Percentiles rank a stretch among this genome's conserved stretches.
phyloP scores from a whole-genome alignment of 495 filamentous ascomycete genomes.

The Neohortaea acidophila region DNA sequence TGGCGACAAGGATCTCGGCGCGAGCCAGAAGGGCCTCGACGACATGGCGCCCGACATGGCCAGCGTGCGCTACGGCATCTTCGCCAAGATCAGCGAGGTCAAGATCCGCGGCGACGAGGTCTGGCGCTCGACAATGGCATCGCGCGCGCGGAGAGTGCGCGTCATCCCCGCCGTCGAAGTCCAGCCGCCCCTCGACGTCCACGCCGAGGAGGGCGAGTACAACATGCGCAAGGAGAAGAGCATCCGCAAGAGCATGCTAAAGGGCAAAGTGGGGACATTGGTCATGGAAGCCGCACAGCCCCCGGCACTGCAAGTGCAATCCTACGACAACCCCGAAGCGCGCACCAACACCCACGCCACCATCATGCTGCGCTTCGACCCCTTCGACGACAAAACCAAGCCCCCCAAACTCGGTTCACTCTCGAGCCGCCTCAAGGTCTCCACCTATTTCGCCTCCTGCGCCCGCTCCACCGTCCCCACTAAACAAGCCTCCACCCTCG shows the following conservation, averaged over 20 bases:
- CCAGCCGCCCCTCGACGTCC: slow-evolving; percentile 57
- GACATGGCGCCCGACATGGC: slow-evolving; percentile 77
- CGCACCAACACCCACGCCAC: slow-evolving; percentile 44
- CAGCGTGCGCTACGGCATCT: slow-evolving; percentile 57
- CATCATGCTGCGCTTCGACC: slow-evolving; percentile 61
- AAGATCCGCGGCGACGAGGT: slow-evolving; percentile 7
- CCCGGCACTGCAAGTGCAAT: slow-evolving; percentile 43
- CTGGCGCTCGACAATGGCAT: slow-evolving; percentile 31
- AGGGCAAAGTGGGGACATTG: slow-evolving; percentile 57
- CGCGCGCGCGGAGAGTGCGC: slow-evolving; percentile 47
- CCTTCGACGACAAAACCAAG: slow-evolving; percentile 36
- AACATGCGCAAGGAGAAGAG: slow-evolving; percentile 57
- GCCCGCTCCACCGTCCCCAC: slow-evolving; percentile 35
- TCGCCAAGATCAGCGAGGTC: slow-evolving; percentile 32
- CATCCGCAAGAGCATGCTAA: slow-evolving; percentile 63
- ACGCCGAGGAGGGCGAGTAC: slow-evolving; percentile 46
- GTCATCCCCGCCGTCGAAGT: slow-evolving; percentile 63
- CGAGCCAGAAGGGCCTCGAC: slow-evolving; percentile 28
- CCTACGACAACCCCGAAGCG: slow-evolving; percentile 25
- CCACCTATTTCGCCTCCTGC: slow-evolving; percentile 54
- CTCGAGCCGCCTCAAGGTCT: slow-evolving; percentile 52
- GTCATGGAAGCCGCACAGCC: slow-evolving; percentile 63
- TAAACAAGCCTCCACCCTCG: slow-evolving; percentile 30
- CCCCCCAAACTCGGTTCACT: slow-evolving; percentile 57
- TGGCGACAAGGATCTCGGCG: slow-evolving; percentile 42